phyloP scores from a whole-genome alignment of 1,139 yeast genomes.

The Pichia inconspicua region DNA sequence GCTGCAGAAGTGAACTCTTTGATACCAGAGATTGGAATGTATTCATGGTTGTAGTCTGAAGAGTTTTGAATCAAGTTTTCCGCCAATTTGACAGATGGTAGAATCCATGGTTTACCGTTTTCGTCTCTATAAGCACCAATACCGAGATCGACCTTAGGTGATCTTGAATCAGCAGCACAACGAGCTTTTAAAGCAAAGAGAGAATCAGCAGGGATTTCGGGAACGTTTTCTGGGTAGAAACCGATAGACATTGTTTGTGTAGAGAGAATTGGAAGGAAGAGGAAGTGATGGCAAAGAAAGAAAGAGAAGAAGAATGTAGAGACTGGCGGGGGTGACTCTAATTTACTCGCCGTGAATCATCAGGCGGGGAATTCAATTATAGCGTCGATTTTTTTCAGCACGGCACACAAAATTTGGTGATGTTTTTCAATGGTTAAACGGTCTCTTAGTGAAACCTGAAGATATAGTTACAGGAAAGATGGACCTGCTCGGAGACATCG shows the following conservation, averaged over 20 bases:
- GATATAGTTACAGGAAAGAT: constrained; percentile 26
- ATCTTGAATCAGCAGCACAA: constrained; percentile 53
- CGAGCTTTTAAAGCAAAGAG: constrained; percentile 79
- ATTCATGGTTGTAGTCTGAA: constrained; percentile 80
- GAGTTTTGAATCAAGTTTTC: constrained; percentile 50
- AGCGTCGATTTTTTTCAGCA: background rate
- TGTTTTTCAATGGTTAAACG: no score
- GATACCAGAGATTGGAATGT: constrained; percentile 75
- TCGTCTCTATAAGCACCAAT: constrained; percentile 96
- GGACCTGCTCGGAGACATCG: constrained; percentile 72
- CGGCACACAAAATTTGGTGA: no score
- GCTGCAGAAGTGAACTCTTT: constrained; percentile 64
- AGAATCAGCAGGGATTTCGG: constrained; percentile 67
- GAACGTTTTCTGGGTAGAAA: constrained; percentile 37
- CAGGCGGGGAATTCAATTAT: background rate
- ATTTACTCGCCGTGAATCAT: background rate
- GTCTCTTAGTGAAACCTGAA: no score
- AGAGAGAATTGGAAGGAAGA: background rate
- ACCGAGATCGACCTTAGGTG: constrained; percentile 68
- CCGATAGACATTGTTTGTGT: constrained; percentile 17
- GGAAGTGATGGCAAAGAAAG: background rate
- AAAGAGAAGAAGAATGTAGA: background rate
- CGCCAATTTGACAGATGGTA: constrained; percentile 74
- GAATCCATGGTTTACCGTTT: constrained; percentile 86
- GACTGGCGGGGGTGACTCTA: background rate